These are phyloP conservation scores for Crithidia acanthocephali DNA, from an alignment of 208 protist genomes.

Conservation along the genomic window DNA sequence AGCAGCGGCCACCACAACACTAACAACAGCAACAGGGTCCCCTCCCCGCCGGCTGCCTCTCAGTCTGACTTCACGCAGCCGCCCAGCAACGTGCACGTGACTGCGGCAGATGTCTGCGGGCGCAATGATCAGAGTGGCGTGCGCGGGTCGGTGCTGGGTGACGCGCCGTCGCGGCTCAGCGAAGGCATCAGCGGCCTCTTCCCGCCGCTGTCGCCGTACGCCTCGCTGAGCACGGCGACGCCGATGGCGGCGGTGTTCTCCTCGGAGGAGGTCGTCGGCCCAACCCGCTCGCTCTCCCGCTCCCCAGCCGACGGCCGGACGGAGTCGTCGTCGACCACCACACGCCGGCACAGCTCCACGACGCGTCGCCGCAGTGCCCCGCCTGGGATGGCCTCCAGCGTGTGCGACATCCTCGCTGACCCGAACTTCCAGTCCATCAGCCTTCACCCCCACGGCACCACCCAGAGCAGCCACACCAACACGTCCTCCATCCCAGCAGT, in stretches of 20 bases:
- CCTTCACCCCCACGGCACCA: too few species aligned
- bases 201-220: background rate
- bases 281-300: background rate
- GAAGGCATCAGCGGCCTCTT: slow-evolving; percentile 11
- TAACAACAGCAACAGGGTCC: background rate
- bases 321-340: too few species aligned
- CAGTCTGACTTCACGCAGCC: too few species aligned
- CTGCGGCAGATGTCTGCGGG: too few species aligned
- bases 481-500: background rate
- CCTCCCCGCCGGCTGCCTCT: background rate
- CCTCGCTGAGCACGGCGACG: background rate
- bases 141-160: background rate
- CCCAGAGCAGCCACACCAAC: background rate
- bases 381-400: background rate
- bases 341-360: background rate
- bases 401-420: background rate
- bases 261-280: slow-evolving; percentile 3
- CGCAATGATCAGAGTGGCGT: background rate
- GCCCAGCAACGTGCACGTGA: too few species aligned
- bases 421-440: background rate
- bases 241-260: background rate
- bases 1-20: too few species aligned
- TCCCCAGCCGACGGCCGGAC: background rate
- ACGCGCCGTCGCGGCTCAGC: background rate
- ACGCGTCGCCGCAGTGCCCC: background rate